Evolutionary conservation across 2,329 filamentous ascomycete species (phyloP), one percentile per base, ranked within the genome.

Genomic region (Trichoderma pleuroti): DNA sequence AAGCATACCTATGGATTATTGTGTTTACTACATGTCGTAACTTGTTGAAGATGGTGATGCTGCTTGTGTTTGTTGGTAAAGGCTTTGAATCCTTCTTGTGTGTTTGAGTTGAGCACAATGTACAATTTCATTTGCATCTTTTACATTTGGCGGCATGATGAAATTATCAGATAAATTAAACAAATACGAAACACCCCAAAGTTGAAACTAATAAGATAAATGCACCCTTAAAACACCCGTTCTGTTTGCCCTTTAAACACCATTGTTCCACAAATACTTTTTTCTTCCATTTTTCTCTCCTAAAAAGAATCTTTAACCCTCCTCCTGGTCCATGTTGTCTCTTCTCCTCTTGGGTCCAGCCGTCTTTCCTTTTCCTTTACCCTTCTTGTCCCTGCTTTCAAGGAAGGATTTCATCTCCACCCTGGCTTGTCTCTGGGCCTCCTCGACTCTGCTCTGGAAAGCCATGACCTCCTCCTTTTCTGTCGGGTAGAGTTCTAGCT

Each of bases 391-490:
- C 80, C 72, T 83, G 79, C 90, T 88, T 73, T 97, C 93, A 68
- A 92, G 87, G 74, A 94, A 79, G 68, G 88, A 86, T 84, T 94
- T 96, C 91, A 97, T 92, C 81, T 97, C 91, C 69, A 86, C 88
- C 63, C 92, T 88, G 0, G 94, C 92, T 69, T 92, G 86, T 60
- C 93, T 86, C 79, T 97, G 93, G 0, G 94, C 94, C 80, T 97
- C 93, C 70, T 92, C 90, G 0, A 97, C 92, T 2, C 93, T 86
- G 69, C 88, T 84, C 74, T 90, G 90, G 80, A 97, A 91, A 0
- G 94, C 86, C 88, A 97, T 92, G 0, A 94, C 93, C 78, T 97
- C 93, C 21, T 96, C 93, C 82, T 93, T 93, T 61, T 90, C 88
- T 0, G 88, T 85, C 9, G 87, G 83, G 76, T 92, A 92, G 77